Conservation (phyloP, 2,329 filamentous ascomycete species). For the Periconia sp. region DNA sequence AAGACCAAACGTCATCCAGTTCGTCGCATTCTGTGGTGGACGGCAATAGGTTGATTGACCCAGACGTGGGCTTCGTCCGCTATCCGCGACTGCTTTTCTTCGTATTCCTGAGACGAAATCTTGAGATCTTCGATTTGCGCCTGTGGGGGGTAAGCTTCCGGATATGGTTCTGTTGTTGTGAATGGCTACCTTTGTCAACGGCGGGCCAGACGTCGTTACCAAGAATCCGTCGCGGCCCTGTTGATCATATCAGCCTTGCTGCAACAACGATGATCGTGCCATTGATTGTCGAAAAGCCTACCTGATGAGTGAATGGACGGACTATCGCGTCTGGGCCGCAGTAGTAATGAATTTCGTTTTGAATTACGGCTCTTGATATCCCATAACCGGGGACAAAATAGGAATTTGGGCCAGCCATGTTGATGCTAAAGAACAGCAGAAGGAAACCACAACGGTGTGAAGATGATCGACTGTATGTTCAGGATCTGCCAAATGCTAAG, state of each 20-base stretch:
- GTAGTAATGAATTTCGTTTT: constrained; percentile 51
- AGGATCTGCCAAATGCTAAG: too few relatives aligned
- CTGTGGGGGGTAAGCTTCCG: too few relatives aligned
- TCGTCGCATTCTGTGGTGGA: constrained; percentile 41
- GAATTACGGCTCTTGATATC: constrained; percentile 52
- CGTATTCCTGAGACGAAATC: constrained; percentile 47
- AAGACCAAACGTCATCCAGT: constrained; percentile 21
- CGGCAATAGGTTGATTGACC: constrained; percentile 47
- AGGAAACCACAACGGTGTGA: too few relatives aligned
- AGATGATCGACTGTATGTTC: too few relatives aligned
- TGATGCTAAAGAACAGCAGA: too few relatives aligned
- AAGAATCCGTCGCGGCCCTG: constrained; percentile 52
- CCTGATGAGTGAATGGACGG: constrained; percentile 50
- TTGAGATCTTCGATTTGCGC: constrained; percentile 52
- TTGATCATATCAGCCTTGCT: constrained; percentile 20
- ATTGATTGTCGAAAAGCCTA: constrained; percentile 20
- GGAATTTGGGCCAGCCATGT: constrained; percentile 42
- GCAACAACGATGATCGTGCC: constrained; percentile 5
- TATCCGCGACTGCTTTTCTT: constrained; percentile 49
- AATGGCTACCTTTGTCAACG: constrained; percentile 47
- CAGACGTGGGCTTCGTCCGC: constrained; percentile 42
- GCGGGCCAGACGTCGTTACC: constrained; percentile 47
- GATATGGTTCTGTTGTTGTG: too few relatives aligned
- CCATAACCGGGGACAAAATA: constrained; percentile 52
- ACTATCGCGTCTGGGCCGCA: constrained; percentile 52